A percentile compares a stretch with the other conserved stretches of the same genome.
These are phyloP conservation scores for Achlya hypogyna DNA, from an alignment of 352 stramenopile species.

Conservation along the genomic window DNA sequence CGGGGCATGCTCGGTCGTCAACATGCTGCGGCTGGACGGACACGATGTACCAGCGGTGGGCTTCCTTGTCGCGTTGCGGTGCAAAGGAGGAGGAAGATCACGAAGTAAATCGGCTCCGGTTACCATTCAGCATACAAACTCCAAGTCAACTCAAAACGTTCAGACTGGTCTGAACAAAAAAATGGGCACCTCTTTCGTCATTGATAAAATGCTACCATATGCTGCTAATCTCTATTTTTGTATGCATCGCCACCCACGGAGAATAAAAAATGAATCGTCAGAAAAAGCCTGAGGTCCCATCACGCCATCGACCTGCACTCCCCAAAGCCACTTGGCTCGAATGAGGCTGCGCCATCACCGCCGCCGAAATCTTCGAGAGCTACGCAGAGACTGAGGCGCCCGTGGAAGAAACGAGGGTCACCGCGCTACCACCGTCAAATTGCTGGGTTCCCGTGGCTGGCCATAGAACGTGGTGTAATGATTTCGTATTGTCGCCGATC, in stretches of 20 bases:
- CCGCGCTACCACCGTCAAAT: too few relatives aligned
- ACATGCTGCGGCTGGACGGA: background rate
- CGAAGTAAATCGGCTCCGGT: background rate
- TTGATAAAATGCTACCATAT: background rate
- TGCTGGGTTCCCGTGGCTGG: background rate
- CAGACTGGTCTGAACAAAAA: background rate
- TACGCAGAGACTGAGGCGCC: too few relatives aligned
- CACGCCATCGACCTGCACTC: background rate
- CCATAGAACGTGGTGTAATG: conserved; percentile 4
- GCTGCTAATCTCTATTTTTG: background rate
- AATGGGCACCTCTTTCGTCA: background rate
- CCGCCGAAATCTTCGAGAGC: too few relatives aligned
- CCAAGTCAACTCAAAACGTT: background rate
- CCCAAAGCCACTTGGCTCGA: too few relatives aligned
- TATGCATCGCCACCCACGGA: background rate
- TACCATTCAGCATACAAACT: background rate
- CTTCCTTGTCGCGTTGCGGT: background rate
- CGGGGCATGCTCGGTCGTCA: background rate
- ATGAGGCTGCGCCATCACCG: too few relatives aligned
- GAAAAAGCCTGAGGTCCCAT: background rate
- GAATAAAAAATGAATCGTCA: conserved; percentile 3
- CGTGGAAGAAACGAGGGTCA: too few relatives aligned
- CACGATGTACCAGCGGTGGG: too few relatives aligned
- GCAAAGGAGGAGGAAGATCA: background rate
- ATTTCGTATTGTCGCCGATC: background rate